These are phyloP conservation scores for Neurospora cerealis DNA, from an alignment of 495 filamentous ascomycete species.

Conservation along the genomic window DNA sequence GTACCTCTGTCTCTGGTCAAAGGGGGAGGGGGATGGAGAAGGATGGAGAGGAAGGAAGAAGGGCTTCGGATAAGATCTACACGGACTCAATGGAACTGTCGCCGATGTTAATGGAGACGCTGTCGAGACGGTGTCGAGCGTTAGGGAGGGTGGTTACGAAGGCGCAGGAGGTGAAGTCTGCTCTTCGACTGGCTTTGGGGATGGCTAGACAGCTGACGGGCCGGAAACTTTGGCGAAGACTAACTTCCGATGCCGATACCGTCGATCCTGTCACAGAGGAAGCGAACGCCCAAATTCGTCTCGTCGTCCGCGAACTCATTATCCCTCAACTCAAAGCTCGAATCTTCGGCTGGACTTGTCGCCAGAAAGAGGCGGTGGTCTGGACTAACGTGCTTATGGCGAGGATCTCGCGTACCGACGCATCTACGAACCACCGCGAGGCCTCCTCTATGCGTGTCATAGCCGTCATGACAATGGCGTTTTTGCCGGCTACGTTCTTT, in stretches of 20 bases:
- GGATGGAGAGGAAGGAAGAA: neutral
- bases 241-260: neutral
- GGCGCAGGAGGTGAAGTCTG: neutral
- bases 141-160: neutral
- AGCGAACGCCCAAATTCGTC: neutral
- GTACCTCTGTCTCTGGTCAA: no score
- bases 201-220: neutral
- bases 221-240: neutral
- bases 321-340: neutral
- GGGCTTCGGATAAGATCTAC: neutral
- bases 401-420: neutral
- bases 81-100: neutral
- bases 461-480: slow-evolving; percentile 7
- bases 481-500: slow-evolving; percentile 10
- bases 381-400: neutral
- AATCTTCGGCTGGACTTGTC: neutral
- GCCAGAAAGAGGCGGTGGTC: neutral
- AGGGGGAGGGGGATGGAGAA: neutral
- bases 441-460: slow-evolving; percentile 4
- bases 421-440: neutral
- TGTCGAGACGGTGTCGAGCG: neutral
- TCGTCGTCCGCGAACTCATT: neutral
- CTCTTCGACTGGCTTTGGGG: neutral
- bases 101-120: neutral
- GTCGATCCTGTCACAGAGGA: neutral